phyloP scores from a whole-genome alignment of 148 eudicot species.

The Cornus controversa region DNA sequence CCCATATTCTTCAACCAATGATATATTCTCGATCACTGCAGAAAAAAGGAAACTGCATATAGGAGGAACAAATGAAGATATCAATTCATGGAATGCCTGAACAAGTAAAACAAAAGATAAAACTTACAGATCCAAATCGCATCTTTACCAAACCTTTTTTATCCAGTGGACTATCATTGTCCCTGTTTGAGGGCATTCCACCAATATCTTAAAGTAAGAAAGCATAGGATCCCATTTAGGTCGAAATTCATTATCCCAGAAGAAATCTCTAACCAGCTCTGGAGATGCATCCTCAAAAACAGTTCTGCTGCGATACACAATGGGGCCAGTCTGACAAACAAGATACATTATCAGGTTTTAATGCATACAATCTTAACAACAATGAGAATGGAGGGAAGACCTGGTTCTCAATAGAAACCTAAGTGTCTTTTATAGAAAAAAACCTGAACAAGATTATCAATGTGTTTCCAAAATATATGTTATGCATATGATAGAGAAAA shows the following conservation, averaged over 20 bases:
- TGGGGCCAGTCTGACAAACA: constrained; percentile 51
- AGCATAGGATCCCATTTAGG: constrained; percentile 91
- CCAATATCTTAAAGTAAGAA: constrained; percentile 53
- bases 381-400: background rate
- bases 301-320: constrained; percentile 68
- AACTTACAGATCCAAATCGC: background rate
- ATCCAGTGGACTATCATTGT: constrained; percentile 69
- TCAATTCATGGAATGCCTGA: constrained; percentile 7
- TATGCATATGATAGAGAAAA: background rate
- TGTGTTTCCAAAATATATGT: background rate
- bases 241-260: constrained; percentile 87
- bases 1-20: constrained; percentile 96
- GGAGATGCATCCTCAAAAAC: constrained; percentile 74
- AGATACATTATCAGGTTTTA: background rate
- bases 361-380: background rate
- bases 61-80: constrained; percentile 12
- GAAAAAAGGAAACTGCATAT: constrained; percentile 94
- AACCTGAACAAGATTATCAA: background rate
- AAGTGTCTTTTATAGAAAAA: background rate
- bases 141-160: constrained; percentile 53
- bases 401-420: background rate
- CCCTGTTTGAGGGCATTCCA: constrained; percentile 61
- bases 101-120: background rate
- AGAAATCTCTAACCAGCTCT: constrained; percentile 82
- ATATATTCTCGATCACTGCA: constrained; percentile 97